Base-by-base conservation (phyloP, 2,329 filamentous ascomycete genomes). In the Colletotrichum sp. region DNA sequence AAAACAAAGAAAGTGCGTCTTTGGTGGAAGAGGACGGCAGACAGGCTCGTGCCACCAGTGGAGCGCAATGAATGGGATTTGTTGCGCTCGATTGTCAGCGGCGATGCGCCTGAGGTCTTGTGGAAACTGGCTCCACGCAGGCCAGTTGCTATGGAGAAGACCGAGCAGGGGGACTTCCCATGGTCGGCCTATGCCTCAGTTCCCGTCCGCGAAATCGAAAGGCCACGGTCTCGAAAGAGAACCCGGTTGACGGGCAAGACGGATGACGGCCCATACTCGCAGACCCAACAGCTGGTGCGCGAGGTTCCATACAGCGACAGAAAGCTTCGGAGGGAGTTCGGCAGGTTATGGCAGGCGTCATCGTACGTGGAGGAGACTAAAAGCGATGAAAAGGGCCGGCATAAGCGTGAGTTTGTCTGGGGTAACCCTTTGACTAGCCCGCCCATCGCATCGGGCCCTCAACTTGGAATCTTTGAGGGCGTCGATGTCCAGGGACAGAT, bases 31-130 rank as follows among this genome's bases (percentile, higher is more conserved):
- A 72, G 72, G 6, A 79, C 85, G 18, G 82, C 88, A 1, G 81
- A 86, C 15, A 89, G 87, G 74, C 77, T 92, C 8, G 83, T 91
- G 78, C 89, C 90, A n/a, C 92, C 92, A 0, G 74, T 93, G 18
- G 86, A 86, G 8, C 83, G 81, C 32, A 83, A 84, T 21, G 90
- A 93, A 79, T 93, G 91, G 91, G 85, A 92, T 16, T 80, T 87
- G 16, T 82, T 93, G n/a, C 82, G 82, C n/a, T 82, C 82, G 28
- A 78, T 93, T 43, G 86, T 86, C 5, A 77, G 79, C 9, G 91
- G 88, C 2, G 82, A 82, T 30, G 85, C 86, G 12, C 80, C 80
- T 4, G 79, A 80, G 64, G 75, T 77, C 5, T 82, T 86, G 36
- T 88, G 86, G 83, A 79, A 73, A 21, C 78, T 88, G 2, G 87